Conservation (phyloP, 2,329 filamentous ascomycete species). For the Zasmidium cellare region DNA sequence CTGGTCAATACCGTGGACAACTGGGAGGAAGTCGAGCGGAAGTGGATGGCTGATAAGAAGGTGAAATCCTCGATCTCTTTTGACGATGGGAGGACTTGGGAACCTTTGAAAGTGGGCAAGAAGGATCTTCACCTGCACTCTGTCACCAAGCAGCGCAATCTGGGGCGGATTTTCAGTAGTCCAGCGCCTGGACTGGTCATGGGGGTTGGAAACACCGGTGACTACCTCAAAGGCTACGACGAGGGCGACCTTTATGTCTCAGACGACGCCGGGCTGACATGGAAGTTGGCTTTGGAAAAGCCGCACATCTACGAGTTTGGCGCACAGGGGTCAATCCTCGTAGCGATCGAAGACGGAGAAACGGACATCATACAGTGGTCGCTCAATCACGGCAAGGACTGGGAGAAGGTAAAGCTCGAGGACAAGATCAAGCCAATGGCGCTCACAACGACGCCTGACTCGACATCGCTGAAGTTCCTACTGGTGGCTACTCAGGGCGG, state of each 20-base stretch:
- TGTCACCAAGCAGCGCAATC: constrained; percentile 78
- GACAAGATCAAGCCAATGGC: constrained; percentile 68
- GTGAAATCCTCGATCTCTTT: constrained; percentile 84
- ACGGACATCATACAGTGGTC: constrained; percentile 74
- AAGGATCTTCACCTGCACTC: constrained; percentile 84
- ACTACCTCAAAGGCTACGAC: constrained; percentile 66
- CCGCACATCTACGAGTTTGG: constrained; percentile 97
- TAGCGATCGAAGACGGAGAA: constrained; percentile 72
- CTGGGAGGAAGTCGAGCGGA: constrained; percentile 69
- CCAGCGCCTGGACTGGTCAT: constrained; percentile 90
- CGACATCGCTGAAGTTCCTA: constrained; percentile 88
- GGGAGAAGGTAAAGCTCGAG: constrained; percentile 71
- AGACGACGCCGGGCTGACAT: constrained; percentile 84
- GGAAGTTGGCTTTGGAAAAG: constrained; percentile 72
- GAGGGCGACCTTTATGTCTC: constrained; percentile 85
- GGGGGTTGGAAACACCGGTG: constrained; percentile 88
- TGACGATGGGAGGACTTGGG: constrained; percentile 88
- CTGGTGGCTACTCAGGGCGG: constrained; percentile 64
- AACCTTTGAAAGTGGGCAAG: constrained; percentile 66
- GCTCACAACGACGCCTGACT: constrained; percentile 87
- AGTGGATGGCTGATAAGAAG: constrained; percentile 57
- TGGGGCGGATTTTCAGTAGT: constrained; percentile 87
- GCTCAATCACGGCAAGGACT: constrained; percentile 82
- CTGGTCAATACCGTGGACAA: constrained; percentile 89
- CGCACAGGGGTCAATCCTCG: constrained; percentile 83